phyloP scores from a whole-genome alignment of 495 filamentous ascomycete genomes.

The Neurospora sp. region DNA sequence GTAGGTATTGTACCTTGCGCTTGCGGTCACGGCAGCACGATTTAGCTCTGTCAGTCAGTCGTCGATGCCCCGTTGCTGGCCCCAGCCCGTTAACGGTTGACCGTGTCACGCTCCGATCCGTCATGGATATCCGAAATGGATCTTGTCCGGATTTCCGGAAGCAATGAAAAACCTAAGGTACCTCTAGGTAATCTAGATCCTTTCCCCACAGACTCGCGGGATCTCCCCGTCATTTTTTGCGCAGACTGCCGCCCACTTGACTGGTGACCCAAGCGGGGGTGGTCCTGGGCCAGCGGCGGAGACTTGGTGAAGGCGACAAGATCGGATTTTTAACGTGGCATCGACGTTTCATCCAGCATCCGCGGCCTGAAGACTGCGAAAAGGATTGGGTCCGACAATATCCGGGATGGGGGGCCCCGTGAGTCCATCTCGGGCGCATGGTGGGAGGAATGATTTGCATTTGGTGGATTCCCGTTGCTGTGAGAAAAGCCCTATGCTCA shows the following conservation, averaged over 20 bases:
- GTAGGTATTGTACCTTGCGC: neutral
- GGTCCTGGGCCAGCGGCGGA: neutral
- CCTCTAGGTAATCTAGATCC: neutral
- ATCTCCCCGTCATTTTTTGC: neutral
- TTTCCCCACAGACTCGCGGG: neutral
- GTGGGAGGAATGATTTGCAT: neutral
- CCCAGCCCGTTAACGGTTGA: neutral
- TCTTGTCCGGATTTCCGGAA: neutral
- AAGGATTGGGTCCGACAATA: neutral
- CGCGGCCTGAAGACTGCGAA: neutral
- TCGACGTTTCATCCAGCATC: neutral
- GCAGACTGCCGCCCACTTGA: neutral
- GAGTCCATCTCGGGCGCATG: neutral
- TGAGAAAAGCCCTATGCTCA: neutral
- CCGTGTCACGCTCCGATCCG: no score
- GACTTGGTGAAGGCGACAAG: neutral
- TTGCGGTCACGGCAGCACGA: neutral
- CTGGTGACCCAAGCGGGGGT: neutral
- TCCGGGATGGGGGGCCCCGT: neutral
- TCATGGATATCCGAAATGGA: neutral
- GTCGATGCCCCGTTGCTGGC: neutral
- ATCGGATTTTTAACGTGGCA: neutral
- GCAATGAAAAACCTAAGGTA: neutral
- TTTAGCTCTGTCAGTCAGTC: neutral
- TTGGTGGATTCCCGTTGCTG: neutral